Percentiles rank a stretch among this genome's conserved stretches.
These are phyloP conservation scores for Geoglossum cookeanum DNA, from an alignment of 2,329 filamentous ascomycete genomes.

Conservation along the genomic window DNA sequence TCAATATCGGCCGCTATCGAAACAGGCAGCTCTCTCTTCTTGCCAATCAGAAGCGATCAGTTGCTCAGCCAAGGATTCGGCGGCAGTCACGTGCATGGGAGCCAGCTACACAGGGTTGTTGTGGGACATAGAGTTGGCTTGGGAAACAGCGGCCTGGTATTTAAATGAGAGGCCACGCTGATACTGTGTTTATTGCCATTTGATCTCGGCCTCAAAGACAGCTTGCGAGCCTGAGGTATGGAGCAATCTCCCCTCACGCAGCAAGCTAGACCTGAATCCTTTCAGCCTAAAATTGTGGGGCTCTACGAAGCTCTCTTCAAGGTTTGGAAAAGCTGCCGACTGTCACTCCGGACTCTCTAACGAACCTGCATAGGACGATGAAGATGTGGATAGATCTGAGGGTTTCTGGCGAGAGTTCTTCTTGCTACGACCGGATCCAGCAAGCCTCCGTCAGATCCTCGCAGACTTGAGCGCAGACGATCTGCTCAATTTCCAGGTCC, in stretches of 20 bases:
- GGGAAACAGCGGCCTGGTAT: neutral
- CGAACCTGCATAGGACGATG: conserved; percentile 34
- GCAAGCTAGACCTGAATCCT: conserved; percentile 72
- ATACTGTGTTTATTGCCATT: neutral
- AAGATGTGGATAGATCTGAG: conserved; percentile 53
- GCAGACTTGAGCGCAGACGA: conserved; percentile 53
- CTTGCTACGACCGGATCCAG: conserved; percentile 60
- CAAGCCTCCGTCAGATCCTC: conserved; percentile 47
- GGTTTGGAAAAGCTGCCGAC: conserved; percentile 17
- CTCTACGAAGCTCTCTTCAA: conserved; percentile 72
- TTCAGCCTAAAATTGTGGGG: conserved; percentile 84
- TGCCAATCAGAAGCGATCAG: neutral
- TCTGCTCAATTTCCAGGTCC: conserved; percentile 53
- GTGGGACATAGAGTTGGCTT: neutral
- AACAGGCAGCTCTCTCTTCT: neutral
- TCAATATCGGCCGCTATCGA: neutral
- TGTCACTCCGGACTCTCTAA: neutral
- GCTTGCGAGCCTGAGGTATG: conserved; percentile 31
- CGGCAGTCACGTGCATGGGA: neutral
- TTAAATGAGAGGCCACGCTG: neutral
- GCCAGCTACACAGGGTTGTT: neutral
- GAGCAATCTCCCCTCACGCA: conserved; percentile 86
- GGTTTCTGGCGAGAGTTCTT: conserved; percentile 97
- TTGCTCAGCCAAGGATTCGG: neutral
- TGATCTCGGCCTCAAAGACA: neutral